These are phyloP conservation scores for Tolypocladium endophyticum DNA, from an alignment of 2,329 filamentous ascomycete genomes.

Conservation along the genomic window DNA sequence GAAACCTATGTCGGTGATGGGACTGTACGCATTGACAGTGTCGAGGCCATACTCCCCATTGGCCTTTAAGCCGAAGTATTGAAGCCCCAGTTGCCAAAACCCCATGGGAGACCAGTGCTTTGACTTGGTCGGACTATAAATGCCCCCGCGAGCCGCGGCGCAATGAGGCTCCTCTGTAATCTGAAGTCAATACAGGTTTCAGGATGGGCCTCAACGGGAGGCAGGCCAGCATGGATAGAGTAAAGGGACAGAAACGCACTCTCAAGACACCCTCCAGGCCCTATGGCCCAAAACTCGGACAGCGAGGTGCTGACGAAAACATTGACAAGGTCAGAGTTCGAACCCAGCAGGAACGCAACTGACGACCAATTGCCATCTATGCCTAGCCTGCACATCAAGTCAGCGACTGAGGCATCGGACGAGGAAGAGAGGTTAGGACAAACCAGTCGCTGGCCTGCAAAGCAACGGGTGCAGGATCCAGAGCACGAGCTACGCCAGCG, in stretches of 20 bases:
- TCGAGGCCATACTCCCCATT: conserved; percentile 58
- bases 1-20: conserved; percentile 24
- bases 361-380: conserved; percentile 65
- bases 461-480: conserved; percentile 10
- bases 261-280: conserved; percentile 42
- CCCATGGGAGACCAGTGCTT: conserved; percentile 49
- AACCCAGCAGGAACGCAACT: conserved; percentile 43
- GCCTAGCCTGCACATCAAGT: conserved; percentile 38
- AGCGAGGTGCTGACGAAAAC: conserved; percentile 52
- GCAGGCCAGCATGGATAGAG: neutral
- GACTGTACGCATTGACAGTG: conserved; percentile 29
- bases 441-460: conserved; percentile 13
- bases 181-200: conserved; percentile 8
- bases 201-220: neutral
- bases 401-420: neutral
- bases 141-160: conserved; percentile 42
- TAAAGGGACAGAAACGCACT: conserved; percentile 26
- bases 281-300: conserved; percentile 62
- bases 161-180: conserved; percentile 39
- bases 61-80: conserved; percentile 44
- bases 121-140: conserved; percentile 45
- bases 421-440: neutral
- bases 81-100: conserved; percentile 47
- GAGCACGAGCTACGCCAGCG: conserved; percentile 1
- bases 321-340: conserved; percentile 22